These are phyloP conservation scores for Pseudogymnoascus sp. DNA, from an alignment of 2,329 filamentous ascomycete species.

Conservation along the genomic window DNA sequence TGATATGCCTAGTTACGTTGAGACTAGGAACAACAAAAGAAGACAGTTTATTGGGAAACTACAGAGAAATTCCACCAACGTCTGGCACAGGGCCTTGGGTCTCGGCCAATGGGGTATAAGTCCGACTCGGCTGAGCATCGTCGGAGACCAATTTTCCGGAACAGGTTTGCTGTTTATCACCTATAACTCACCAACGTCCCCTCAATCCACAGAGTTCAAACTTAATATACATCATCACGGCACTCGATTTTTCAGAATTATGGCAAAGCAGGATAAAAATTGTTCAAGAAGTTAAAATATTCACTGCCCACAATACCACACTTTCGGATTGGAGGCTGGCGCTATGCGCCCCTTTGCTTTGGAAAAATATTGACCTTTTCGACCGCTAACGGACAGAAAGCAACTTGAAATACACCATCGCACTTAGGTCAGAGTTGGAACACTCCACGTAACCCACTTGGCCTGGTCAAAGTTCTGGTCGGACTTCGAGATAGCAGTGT, in stretches of 20 bases:
- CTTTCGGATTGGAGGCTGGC: background rate
- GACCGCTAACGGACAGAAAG: background rate
- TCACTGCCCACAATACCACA: background rate
- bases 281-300: slow-evolving; percentile 8
- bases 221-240: background rate
- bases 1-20: background rate
- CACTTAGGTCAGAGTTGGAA: slow-evolving; percentile 20
- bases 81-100: background rate
- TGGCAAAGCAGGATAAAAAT: background rate
- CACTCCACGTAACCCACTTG: slow-evolving; percentile 25
- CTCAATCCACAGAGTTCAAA: background rate
- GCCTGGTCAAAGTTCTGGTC: slow-evolving; percentile 22
- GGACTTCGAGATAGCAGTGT: slow-evolving; percentile 14
- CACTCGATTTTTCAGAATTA: background rate
- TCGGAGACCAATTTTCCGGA: background rate
- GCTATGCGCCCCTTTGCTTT: background rate
- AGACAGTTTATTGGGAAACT: background rate
- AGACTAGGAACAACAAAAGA: background rate
- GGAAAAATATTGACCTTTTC: background rate
- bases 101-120: slow-evolving; percentile 1
- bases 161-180: background rate
- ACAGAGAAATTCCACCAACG: background rate
- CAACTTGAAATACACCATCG: background rate
- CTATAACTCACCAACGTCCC: background rate
- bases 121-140: background rate